Evolutionary conservation across 306 rosid species (phyloP), one percentile per base, ranked within the genome.

Genomic region (Casuarina glauca): DNA sequence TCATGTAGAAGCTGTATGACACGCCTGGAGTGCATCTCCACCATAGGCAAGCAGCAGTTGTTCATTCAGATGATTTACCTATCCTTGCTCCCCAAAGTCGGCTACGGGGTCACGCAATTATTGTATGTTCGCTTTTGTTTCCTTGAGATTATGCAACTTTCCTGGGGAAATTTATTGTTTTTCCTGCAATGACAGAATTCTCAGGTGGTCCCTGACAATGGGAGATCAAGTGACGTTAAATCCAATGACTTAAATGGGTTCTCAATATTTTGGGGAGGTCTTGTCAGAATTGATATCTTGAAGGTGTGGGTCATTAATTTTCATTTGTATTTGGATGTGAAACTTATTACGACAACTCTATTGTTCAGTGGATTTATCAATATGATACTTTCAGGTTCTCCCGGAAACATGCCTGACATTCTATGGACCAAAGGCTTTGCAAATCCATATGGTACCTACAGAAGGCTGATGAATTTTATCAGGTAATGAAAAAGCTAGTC

Each of bases 11-110:
- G 70, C 61, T 94, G 85, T 94, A 75, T 72, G 97, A 94, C 82
- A 94, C 98, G 0, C 98, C 98, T 50, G 98, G 98, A 86, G 88
- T 94, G 80, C 98, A 94, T 87, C 98, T 94, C 78, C 92, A 94
- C 89, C 97, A 94, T 69, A 88, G 98, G 89, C 95, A 90, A 87
- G 90, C 97, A 20, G 93, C 97, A 5, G 97, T 94, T 62, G 97
- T 94, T 81, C 89, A 77, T 76, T 86, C 95, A 17, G 92, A 90
- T 76, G 98, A 94, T 83, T 90, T 94, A 55, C 85, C 97, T 72
- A 82, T 80, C 81, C 97, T 94, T 77, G 98, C 98, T 84, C 98
- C 97, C 76, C 87, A 85, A 84, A 92, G 97, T 82, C 90, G 97
- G 79, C 85, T 94, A 63, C 88, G 97, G 92, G 98, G 97, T 71